These are phyloP conservation scores for Blastobotrys americana DNA, from an alignment of 805 yeast species.

Conservation along the genomic window DNA sequence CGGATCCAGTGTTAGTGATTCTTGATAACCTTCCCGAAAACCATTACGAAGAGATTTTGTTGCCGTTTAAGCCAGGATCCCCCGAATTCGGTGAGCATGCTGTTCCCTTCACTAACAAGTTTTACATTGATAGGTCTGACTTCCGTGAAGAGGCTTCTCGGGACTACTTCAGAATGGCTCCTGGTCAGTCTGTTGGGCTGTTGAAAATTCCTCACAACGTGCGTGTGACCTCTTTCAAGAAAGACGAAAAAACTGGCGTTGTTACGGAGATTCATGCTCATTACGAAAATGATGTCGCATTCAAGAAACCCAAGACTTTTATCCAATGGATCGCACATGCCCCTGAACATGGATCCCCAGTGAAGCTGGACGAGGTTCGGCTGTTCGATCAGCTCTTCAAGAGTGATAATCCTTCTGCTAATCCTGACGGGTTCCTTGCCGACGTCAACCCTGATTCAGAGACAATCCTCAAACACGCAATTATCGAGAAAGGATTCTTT, in stretches of 20 bases:
- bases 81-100: conserved; percentile 66
- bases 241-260: conserved; percentile 53
- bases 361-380: conserved; percentile 67
- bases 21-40: conserved; percentile 76
- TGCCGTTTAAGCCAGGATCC: conserved; percentile 87
- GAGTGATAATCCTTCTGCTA: conserved; percentile 82
- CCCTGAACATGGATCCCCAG: conserved; percentile 52
- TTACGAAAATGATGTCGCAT: conserved; percentile 59
- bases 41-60: conserved; percentile 57
- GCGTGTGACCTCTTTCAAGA: conserved; percentile 60
- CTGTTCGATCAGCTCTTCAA: conserved; percentile 81
- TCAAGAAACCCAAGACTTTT: conserved; percentile 84
- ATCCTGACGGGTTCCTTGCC: conserved; percentile 80
- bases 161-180: conserved; percentile 90
- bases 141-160: conserved; percentile 56
- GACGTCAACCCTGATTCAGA: conserved; percentile 81
- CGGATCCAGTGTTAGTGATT: conserved; percentile 77
- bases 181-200: conserved; percentile 90
- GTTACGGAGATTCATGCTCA: conserved; percentile 67
- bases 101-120: conserved; percentile 66
- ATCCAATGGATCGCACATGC: conserved; percentile 93
- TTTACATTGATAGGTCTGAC: conserved; percentile 86
- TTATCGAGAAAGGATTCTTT: conserved; percentile 70
- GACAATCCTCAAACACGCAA: conserved; percentile 52
- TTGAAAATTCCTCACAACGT: conserved; percentile 84